Base-by-base conservation (phyloP, 73 alveolate genomes). In the Blepharisma stoltei region DNA sequence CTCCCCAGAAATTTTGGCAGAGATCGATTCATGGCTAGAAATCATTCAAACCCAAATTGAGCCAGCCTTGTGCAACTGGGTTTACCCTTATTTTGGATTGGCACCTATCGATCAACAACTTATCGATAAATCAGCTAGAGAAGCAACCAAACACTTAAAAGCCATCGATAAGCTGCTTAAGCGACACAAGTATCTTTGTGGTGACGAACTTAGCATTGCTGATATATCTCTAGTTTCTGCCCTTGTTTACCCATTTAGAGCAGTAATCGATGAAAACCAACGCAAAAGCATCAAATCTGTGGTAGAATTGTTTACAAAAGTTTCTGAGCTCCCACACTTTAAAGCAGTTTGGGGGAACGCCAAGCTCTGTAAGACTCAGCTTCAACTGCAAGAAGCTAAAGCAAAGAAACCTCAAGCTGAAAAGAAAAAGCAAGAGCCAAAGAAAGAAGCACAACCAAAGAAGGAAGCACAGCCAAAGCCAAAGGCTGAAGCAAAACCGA, bases 121-220 rank as follows among this genome's bases (percentile, higher is more conserved):
- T 43, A 84, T 68, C 66, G 45, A 78, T 37, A 54, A 47, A 55
- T 85, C 86, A 38, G 55, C 60, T 48, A 85, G 85, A 54, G 83
- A 47, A 54, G 50, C 90, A 46, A 88, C 85, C 81, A 81, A 77
- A 53, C 52, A 53, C 78, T 73, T 95, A n/a, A 67, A 54, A 41
- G 73, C 77, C 52, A 47, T 94, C 9, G 91, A 95, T 54, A 86
- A 69, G 53, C 86, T 71, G n/a, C 86, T 95, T 20, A 81, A 85
- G 71, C 81, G 60, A 20, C 76, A 81, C 55, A 80, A 91, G 77
- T 93, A 70, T 89, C 46, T 95, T 37, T 93, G 86, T 45, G 98
- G 98, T 45, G 93, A 91, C 37, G 45, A 66, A 76, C 70, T 95
- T 86, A 85, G 98, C 54, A 81, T 95, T 41, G 99, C 99, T 78